Percentiles rank a stretch among this genome's conserved stretches.
Conservation (phyloP, 2,329 filamentous ascomycete species). For the Paraphoma sp. region DNA sequence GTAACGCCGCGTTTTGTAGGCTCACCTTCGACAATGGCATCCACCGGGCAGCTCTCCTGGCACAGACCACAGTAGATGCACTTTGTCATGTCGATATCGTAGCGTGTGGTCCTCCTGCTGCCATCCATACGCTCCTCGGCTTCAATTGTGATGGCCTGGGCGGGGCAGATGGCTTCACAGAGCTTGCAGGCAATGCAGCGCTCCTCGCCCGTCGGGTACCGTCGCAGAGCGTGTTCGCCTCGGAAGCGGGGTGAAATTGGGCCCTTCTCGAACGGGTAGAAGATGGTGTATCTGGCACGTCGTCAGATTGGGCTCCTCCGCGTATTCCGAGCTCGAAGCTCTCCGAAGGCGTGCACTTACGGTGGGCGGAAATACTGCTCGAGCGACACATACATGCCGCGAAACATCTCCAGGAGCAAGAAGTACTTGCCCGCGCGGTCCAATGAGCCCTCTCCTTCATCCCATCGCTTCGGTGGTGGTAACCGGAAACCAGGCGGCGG, state of each 20-base stretch:
- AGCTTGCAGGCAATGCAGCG: constrained; percentile 99
- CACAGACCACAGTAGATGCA: constrained; percentile 99
- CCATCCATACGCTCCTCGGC: constrained; percentile 97
- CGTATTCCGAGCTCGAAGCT: constrained; percentile 7
- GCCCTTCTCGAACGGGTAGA: constrained; percentile 98
- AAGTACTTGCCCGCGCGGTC: constrained; percentile 94
- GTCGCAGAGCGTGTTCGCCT: constrained; percentile 93
- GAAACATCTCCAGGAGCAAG: constrained; percentile 91
- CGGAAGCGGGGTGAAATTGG: constrained; percentile 98
- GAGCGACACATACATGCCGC: constrained; percentile 96
- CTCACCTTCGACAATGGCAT: constrained; percentile 83
- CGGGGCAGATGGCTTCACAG: constrained; percentile 97
- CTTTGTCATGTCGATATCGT: constrained; percentile 99
- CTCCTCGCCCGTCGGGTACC: constrained; percentile 97
- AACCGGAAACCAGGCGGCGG: constrained; percentile 84
- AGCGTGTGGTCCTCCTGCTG: constrained; percentile 91
- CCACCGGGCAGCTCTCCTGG: constrained; percentile 98
- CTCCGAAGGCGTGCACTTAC: constrained; percentile 65
- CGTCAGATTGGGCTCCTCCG: constrained; percentile 31
- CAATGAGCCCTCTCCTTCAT: constrained; percentile 77
- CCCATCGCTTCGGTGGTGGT: constrained; percentile 76
- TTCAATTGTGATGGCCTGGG: constrained; percentile 98
- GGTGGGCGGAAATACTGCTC: constrained; percentile 99
- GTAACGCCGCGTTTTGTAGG: constrained; percentile 7
- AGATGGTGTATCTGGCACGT: constrained; percentile 84